Percentiles rank a stretch among this genome's conserved stretches.
Evolutionary conservation across 2,329 filamentous ascomycete species (phyloP).

Genomic region (Fusarium lyarnte): DNA sequence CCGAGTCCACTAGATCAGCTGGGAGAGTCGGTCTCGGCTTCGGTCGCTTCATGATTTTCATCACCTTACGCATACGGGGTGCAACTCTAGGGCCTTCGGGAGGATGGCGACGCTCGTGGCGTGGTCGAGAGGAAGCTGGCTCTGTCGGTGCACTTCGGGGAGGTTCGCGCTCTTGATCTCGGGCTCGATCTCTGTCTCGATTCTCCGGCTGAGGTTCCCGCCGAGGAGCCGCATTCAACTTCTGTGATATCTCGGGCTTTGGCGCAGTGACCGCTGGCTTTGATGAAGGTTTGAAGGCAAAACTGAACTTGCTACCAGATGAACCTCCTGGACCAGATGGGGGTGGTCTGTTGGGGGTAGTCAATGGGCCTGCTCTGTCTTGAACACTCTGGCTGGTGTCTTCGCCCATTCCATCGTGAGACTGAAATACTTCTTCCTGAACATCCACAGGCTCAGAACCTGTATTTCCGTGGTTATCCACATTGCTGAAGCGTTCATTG

Average conservation of each 20-base stretch:
- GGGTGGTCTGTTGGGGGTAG: constrained; percentile 63
- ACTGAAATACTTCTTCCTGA: constrained; percentile 37
- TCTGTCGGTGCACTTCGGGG: constrained; percentile 63
- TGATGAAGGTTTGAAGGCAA: constrained; percentile 84
- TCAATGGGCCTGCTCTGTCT: constrained; percentile 59
- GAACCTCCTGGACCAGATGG: constrained; percentile 62
- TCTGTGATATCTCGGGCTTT: constrained; percentile 73
- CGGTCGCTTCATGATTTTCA: constrained; percentile 73
- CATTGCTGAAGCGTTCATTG: constrained; percentile 31
- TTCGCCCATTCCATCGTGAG: constrained; percentile 11
- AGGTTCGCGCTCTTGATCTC: constrained; percentile 51
- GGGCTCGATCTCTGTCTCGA: constrained; percentile 52
- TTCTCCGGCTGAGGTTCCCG: constrained; percentile 47
- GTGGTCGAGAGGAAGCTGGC: constrained; percentile 59
- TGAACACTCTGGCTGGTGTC: constrained; percentile 51
- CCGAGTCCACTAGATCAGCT: constrained; percentile 77
- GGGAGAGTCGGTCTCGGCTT: constrained; percentile 77
- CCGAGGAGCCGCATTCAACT: constrained; percentile 71
- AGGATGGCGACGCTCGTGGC: constrained; percentile 47
- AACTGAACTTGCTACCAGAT: constrained; percentile 82
- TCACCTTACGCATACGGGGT: constrained; percentile 70
- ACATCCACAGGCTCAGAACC: constrained; percentile 27
- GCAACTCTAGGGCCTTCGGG: constrained; percentile 49
- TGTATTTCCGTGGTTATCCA: constrained; percentile 25
- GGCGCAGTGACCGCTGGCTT: constrained; percentile 66